These are phyloP conservation scores for Craterostigma plantagineum DNA, from an alignment of 257 asterid genomes.

Conservation along the genomic window DNA sequence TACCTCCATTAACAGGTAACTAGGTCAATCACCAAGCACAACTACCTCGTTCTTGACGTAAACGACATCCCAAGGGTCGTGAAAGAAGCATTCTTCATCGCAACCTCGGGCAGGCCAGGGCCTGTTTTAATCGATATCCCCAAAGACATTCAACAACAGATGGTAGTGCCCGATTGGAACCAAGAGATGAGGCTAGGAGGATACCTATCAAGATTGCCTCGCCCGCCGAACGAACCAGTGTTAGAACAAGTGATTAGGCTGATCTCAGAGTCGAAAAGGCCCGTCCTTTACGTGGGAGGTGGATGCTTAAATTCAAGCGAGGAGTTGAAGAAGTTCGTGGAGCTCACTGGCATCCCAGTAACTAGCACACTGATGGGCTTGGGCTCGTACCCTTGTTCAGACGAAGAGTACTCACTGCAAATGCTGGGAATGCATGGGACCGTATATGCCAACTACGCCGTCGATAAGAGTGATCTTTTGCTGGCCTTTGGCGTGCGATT, in stretches of 20 bases:
- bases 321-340: conserved; percentile 49
- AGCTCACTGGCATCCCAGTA: conserved; percentile 56
- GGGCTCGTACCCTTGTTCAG: conserved; percentile 50
- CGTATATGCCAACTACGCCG: conserved; percentile 56
- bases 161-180: conserved; percentile 60
- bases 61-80: conserved; percentile 60
- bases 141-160: conserved; percentile 69
- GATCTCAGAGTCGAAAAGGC: conserved; percentile 43
- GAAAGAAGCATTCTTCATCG: conserved; percentile 45
- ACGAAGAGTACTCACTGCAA: conserved; percentile 38
- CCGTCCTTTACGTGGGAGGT: conserved; percentile 73
- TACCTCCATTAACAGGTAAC: conserved; percentile 18
- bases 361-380: conserved; percentile 74
- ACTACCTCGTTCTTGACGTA: conserved; percentile 57
- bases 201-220: conserved; percentile 46
- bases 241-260: conserved; percentile 46
- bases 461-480: conserved; percentile 60
- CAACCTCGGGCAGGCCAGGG: conserved; percentile 59
- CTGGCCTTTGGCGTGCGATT: conserved; percentile 83
- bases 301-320: conserved; percentile 64
- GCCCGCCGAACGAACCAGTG: conserved; percentile 19
- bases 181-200: conserved; percentile 45
- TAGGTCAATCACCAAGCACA: conserved; percentile 67
- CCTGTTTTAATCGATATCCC: conserved; percentile 73
- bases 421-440: conserved; percentile 97